Base-by-base conservation (phyloP, 2,329 filamentous ascomycete species). In the Sphaerulina musiva region DNA sequence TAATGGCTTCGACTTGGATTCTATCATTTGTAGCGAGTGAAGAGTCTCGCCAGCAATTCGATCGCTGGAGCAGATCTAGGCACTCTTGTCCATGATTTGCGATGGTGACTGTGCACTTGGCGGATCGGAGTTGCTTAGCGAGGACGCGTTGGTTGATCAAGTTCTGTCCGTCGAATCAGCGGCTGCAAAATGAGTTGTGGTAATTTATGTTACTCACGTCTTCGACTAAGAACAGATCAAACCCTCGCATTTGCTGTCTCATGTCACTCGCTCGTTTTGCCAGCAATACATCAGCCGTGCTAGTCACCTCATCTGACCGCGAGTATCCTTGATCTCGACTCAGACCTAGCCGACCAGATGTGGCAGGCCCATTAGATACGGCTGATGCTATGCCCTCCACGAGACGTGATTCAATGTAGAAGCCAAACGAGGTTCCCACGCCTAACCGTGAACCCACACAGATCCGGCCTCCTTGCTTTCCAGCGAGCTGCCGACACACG, bases 401-500 rank as follows among this genome's bases (percentile, higher is more conserved):
- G 34, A 36, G 34, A 10, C 34, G 34, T 48, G 77, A 77, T 61
- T 81, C 53, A 64, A 86, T 76, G 64, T 85, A 86, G 64, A 87
- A 86, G 36, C 78, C 81, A 68, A 87, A 86, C 1, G 78, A 83
- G 62, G 81, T 83, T 34, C 84, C 84, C 10, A 77, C 67, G 7
- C 79, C 82, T 54, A 76, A 75, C 43, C 74, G 66, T 0, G 82
- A 85, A 1, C 75, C 73, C 8, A 87, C 81, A 1, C 84, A 84
- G 38, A 89, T 85, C 39, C 81, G 78, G 1, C 85, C 85, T 17
- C 83, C 82, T 60, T 86, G 84, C 40, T 87, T 74, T 64, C 87
- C 83, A 1, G 81, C 82, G 9, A 89, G 75, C 38, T 83, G 76
- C n/a, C 82, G 77, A 46, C 79, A 84, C 53, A 88, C 87, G 64